Evolutionary conservation across 2,329 filamentous ascomycete species (phyloP).

Genomic region (Cladosporium cucumerinum): DNA sequence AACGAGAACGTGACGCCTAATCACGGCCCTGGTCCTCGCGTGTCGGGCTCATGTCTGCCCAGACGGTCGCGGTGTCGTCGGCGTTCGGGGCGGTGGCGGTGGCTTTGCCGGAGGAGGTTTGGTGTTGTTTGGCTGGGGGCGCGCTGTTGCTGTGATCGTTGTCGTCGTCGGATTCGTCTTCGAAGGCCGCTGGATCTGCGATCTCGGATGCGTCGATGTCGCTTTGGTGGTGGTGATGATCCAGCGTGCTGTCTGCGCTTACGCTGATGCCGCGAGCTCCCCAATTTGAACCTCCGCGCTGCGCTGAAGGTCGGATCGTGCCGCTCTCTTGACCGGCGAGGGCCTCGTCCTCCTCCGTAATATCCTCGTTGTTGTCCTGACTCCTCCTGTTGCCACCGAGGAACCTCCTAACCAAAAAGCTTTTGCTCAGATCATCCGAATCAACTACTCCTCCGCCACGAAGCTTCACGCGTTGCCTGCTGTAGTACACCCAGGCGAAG

Average conservation of each 20-base stretch:
- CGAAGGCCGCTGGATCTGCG: conserved; percentile 47
- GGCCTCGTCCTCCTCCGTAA: conserved; percentile 60
- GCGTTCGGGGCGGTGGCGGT: background rate
- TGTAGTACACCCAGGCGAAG: conserved; percentile 97
- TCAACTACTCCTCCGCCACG: conserved; percentile 84
- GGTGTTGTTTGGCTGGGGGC: conserved; percentile 28
- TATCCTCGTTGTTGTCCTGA: conserved; percentile 46
- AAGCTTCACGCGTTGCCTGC: conserved; percentile 88
- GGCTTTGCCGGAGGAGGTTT: background rate
- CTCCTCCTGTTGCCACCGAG: conserved; percentile 55
- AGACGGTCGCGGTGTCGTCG: background rate
- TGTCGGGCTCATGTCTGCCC: background rate
- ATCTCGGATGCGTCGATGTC: conserved; percentile 28
- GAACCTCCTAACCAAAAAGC: conserved; percentile 78
- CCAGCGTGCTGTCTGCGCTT: conserved; percentile 54
- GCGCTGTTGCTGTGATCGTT: conserved; percentile 30
- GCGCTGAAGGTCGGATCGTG: conserved; percentile 25
- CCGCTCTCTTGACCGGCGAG: conserved; percentile 39
- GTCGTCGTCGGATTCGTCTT: conserved; percentile 42
- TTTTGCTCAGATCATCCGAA: conserved; percentile 78
- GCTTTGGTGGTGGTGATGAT: conserved; percentile 34
- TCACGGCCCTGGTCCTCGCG: background rate
- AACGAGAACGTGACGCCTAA: background rate
- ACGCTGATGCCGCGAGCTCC: conserved; percentile 58
- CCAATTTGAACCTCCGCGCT: conserved; percentile 46